phyloP scores from a whole-genome alignment of 805 yeast species.

The Maudiozyma turicensis region DNA sequence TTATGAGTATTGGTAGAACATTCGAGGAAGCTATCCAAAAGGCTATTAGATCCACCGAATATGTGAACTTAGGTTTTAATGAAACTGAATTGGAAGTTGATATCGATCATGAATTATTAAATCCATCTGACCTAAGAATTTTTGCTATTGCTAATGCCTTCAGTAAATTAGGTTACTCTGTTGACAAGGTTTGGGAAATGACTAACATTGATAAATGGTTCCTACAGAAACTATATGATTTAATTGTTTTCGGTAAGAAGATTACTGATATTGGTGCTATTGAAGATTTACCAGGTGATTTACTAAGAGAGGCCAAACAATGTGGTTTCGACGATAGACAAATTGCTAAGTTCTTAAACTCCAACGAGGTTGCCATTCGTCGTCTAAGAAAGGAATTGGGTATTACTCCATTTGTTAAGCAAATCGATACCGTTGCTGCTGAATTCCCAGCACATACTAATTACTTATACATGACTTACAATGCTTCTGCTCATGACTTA shows the following conservation, averaged over 20 bases:
- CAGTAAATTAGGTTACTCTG: slow-evolving; percentile 68
- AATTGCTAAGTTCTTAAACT: slow-evolving; percentile 76
- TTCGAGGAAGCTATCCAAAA: slow-evolving; percentile 97
- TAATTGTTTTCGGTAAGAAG: slow-evolving; percentile 61
- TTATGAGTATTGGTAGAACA: slow-evolving; percentile 94
- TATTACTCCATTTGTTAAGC: slow-evolving; percentile 85
- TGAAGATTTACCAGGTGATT: slow-evolving; percentile 47
- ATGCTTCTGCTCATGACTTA: slow-evolving; percentile 81
- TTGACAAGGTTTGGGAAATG: slow-evolving; percentile 82
- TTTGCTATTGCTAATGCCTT: slow-evolving; percentile 96
- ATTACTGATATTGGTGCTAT: slow-evolving; percentile 47
- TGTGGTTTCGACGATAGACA: slow-evolving; percentile 96
- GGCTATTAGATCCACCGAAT: slow-evolving; percentile 87
- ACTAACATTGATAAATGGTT: slow-evolving; percentile 96
- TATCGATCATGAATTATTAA: slow-evolving; percentile 84
- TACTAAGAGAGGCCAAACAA: slow-evolving; percentile 83
- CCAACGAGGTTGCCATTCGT: slow-evolving; percentile 89
- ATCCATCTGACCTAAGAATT: slow-evolving; percentile 95
- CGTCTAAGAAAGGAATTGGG: slow-evolving; percentile 80
- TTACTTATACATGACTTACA: slow-evolving; percentile 89
- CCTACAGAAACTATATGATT: slow-evolving; percentile 70
- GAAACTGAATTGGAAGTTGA: slow-evolving; percentile 84
- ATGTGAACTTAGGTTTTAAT: slow-evolving; percentile 89
- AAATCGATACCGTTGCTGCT: slow-evolving; percentile 97
- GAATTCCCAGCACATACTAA: slow-evolving; percentile 96